Evolutionary conservation across 179 eudicot genomes (phyloP).

Genomic region (Patellifolia procumbens): DNA sequence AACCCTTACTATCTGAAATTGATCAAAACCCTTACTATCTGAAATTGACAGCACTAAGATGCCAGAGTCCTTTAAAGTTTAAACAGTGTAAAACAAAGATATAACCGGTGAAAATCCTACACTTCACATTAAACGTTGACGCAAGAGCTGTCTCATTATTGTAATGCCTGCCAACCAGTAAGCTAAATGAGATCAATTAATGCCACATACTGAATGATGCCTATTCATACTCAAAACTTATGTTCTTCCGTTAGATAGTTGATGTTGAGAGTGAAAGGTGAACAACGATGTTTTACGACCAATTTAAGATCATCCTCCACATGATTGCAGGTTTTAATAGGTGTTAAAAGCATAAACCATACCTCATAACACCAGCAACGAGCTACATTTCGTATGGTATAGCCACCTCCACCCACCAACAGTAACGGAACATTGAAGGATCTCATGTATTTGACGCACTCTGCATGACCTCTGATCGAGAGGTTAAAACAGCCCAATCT

Average conservation of each 20-base stretch:
- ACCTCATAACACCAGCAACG: slow-evolving; percentile 96
- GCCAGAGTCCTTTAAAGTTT: too few relatives aligned
- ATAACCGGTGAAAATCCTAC: too few relatives aligned
- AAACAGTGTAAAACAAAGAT: too few relatives aligned
- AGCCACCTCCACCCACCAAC: slow-evolving; percentile 75
- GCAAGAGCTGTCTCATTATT: too few relatives aligned
- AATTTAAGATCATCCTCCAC: too few relatives aligned
- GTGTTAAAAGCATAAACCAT: slow-evolving; percentile 5
- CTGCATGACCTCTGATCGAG: slow-evolving; percentile 74
- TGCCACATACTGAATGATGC: neutral
- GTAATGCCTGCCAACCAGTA: neutral
- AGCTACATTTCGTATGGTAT: slow-evolving; percentile 83
- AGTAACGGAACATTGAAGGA: slow-evolving; percentile 75
- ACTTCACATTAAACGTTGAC: too few relatives aligned
- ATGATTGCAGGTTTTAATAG: neutral
- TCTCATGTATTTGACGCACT: slow-evolving; percentile 76
- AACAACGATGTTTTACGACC: neutral
- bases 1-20: too few relatives aligned
- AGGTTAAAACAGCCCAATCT: slow-evolving; percentile 83
- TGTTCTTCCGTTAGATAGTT: neutral
- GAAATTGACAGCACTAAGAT: too few relatives aligned
- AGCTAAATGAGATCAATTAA: neutral
- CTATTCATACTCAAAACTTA: neutral
- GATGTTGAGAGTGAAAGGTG: too few relatives aligned
- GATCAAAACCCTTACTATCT: too few relatives aligned